Base-by-base conservation (phyloP, 805 yeast genomes). In the Huiozyma naganishii region DNA sequence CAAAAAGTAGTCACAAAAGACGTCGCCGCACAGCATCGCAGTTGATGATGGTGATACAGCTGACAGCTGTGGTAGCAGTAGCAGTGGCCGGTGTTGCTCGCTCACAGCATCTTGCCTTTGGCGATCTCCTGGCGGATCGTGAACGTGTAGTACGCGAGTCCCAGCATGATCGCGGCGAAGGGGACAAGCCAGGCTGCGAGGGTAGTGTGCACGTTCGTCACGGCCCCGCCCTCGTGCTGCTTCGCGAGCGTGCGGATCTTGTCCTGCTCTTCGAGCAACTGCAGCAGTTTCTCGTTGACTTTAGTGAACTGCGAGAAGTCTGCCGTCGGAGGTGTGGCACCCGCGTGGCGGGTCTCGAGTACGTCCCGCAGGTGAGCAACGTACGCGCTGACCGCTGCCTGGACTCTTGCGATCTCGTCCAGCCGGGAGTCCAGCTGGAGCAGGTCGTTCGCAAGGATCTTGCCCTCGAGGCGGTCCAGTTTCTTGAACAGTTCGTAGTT, bases 71-170 rank as follows among this genome's bases (percentile, higher is more conserved):
- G 23, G 23, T 4, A 17, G 4, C 4, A 17, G 23, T 4, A 17
- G 23, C 4, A 17, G 23, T 17, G 23, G 23, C 23, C 23, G 23
- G 23, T 17, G 23, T 17, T 8, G 2, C 23, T 17, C 23, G 23
- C 23, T 29, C 50, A 62, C 38, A 62, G 45, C 27, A 56, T 39
- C 48, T 62, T 62, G 17, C 59, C 53, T 41, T 62, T 62, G 7
- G 52, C 53, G 39, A 62, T 61, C 39, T 62, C 66, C 51, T 60
- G 64, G 43, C 59, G 59, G 32, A 61, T 61, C 43, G 47, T 54
- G 45, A 58, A 61, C 10, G 66, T 62, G 40, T 59, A 60, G 46
- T 62, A 62, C 4, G 61, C 63, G 64, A 62, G 58, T 5, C 60
- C 50, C 11, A 53, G 40, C 55, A 61, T 52, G 4, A 62, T 47